These are phyloP conservation scores for Astrothelium macrocarpum DNA, from an alignment of 495 filamentous ascomycete genomes.

Conservation along the genomic window DNA sequence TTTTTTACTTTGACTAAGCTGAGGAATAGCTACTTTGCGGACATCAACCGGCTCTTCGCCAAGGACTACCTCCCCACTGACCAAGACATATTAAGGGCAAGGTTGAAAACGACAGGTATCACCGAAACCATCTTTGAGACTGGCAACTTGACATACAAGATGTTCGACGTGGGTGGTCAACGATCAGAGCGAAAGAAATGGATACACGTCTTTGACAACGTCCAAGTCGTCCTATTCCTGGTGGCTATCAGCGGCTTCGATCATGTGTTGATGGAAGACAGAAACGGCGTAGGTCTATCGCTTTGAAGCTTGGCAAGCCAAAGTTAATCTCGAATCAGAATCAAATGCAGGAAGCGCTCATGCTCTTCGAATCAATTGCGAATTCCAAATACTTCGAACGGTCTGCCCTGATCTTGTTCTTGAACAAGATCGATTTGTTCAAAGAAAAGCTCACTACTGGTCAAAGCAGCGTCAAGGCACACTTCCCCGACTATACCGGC, in stretches of 20 bases:
- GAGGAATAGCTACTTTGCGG: conserved; percentile 69
- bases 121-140: conserved; percentile 98
- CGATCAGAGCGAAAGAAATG: conserved; percentile 99
- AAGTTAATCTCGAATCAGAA: conserved; percentile 49
- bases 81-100: conserved; percentile 88
- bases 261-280: conserved; percentile 93
- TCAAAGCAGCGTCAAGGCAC: conserved; percentile 66
- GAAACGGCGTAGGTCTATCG: conserved; percentile 71
- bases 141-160: conserved; percentile 92
- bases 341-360: conserved; percentile 99
- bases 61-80: conserved; percentile 86
- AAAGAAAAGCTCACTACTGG: conserved; percentile 65
- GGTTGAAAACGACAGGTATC: conserved; percentile 92
- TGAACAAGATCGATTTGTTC: conserved; percentile 99
- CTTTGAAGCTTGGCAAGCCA: neutral
- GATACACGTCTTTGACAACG: conserved; percentile 99
- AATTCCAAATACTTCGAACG: conserved; percentile 97
- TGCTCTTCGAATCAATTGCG: conserved; percentile 94
- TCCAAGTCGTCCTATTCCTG: conserved; percentile 86
- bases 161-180: conserved; percentile 99
- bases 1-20: conserved; percentile 7
- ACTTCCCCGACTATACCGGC: conserved; percentile 87
- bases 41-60: conserved; percentile 82
- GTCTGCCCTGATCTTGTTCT: conserved; percentile 91
- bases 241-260: conserved; percentile 96